phyloP scores from a whole-genome alignment of 768 basidiomycete species.

The Suillus americanus region DNA sequence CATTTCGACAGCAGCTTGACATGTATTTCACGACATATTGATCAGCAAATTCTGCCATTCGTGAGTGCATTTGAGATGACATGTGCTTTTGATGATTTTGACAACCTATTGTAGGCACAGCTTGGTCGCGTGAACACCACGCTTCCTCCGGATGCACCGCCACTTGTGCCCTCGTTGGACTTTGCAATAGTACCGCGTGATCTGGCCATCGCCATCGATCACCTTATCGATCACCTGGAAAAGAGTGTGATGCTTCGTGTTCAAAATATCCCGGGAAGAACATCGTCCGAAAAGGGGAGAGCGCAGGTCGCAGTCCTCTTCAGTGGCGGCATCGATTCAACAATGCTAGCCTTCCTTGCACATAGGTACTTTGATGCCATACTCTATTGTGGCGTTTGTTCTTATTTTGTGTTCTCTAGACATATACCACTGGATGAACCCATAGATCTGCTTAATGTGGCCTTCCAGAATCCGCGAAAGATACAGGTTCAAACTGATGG shows the following conservation, averaged over 20 bases:
- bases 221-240: conserved; percentile 55
- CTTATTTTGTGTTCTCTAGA: conserved; percentile 37
- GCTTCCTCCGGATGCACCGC: conserved; percentile 45
- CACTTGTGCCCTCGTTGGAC: conserved; percentile 34
- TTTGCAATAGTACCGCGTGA: conserved; percentile 39
- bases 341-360: conserved; percentile 78
- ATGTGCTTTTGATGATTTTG: neutral
- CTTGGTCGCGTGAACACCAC: conserved; percentile 45
- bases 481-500: conserved; percentile 48
- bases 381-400: neutral
- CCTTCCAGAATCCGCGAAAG: conserved; percentile 94
- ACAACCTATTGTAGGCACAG: conserved; percentile 37
- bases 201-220: conserved; percentile 44
- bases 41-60: conserved; percentile 17
- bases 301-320: conserved; percentile 84
- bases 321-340: conserved; percentile 95
- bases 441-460: conserved; percentile 90
- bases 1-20: conserved; percentile 20
- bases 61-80: conserved; percentile 15
- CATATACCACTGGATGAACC: conserved; percentile 75
- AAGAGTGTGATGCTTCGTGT: conserved; percentile 69
- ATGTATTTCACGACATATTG: conserved; percentile 21
- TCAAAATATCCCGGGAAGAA: conserved; percentile 58
- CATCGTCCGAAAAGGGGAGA: conserved; percentile 35
- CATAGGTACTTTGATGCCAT: conserved; percentile 50